phyloP scores from a whole-genome alignment of 768 basidiomycete species.

The Naganishia kalamii region DNA sequence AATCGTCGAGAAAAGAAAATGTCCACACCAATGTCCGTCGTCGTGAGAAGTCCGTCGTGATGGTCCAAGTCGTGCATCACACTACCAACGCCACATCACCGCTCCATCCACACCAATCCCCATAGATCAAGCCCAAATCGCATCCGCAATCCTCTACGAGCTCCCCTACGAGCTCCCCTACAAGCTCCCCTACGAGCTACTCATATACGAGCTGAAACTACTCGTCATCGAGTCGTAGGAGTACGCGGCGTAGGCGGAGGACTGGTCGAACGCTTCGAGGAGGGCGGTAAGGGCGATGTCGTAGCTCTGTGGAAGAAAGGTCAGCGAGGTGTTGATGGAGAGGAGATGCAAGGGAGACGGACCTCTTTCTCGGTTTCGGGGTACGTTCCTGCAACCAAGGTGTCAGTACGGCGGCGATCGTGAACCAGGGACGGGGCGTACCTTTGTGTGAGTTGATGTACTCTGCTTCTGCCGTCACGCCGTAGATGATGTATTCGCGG shows the following conservation, averaged over 20 bases:
- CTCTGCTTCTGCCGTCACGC: constrained; percentile 11
- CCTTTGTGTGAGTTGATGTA: constrained; percentile 21
- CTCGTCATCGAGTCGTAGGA: constrained; percentile 12
- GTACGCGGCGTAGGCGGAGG: background rate
- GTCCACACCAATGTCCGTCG: too few relatives aligned
- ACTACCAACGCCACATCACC: too few relatives aligned
- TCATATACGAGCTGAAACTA: constrained; percentile 3
- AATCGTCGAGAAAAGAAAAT: too few relatives aligned
- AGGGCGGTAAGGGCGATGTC: background rate
- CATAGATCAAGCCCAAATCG: too few relatives aligned
- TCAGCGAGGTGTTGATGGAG: background rate
- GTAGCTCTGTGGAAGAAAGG: background rate
- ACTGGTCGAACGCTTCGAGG: constrained; percentile 2
- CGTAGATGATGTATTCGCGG: constrained; percentile 12
- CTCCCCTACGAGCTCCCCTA: background rate
- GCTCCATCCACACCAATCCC: too few relatives aligned
- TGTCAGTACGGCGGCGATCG: background rate
- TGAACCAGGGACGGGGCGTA: background rate
- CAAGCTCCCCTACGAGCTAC: background rate
- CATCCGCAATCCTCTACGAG: too few relatives aligned
- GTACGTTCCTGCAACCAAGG: background rate
- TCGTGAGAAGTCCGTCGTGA: too few relatives aligned
- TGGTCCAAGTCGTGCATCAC: too few relatives aligned
- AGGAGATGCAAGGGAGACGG: background rate
- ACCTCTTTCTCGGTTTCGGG: constrained; percentile 5